Conservation (phyloP, 306 rosid genomes). For the Lagenaria siceraria region DNA sequence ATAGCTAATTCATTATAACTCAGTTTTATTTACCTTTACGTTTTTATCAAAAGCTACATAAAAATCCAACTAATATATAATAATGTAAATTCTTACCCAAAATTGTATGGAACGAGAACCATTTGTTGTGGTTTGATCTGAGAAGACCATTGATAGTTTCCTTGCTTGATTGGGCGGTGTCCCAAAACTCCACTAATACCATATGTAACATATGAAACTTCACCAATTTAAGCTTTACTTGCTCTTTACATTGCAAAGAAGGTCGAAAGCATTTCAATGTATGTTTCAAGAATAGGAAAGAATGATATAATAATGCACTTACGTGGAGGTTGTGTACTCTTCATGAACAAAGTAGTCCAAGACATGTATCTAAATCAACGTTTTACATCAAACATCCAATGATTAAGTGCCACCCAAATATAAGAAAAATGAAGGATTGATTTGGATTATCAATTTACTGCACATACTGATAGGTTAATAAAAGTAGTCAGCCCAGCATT, state of each 20-base stretch:
- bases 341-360: conserved; percentile 82
- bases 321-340: conserved; percentile 98
- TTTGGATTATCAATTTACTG: conserved; percentile 38
- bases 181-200: too few relatives aligned
- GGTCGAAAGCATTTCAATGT: not conserved
- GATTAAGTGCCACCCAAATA: conserved; percentile 7
- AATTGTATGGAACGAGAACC: too few relatives aligned
- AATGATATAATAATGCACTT: conserved; percentile 22
- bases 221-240: not conserved
- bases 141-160: too few relatives aligned
- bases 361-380: conserved; percentile 54
- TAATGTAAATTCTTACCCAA: too few relatives aligned
- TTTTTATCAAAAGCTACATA: too few relatives aligned
- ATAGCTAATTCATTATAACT: too few relatives aligned
- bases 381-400: not conserved
- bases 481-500: conserved; percentile 92
- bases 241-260: not conserved
- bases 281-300: not conserved
- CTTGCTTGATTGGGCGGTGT: too few relatives aligned
- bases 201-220: too few relatives aligned
- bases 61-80: too few relatives aligned
- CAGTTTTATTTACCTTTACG: too few relatives aligned
- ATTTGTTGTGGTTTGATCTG: too few relatives aligned
- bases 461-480: conserved; percentile 66
- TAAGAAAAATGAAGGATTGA: not conserved